These are phyloP conservation scores for Sicyos edulis DNA, from an alignment of 306 rosid species.

Conservation along the genomic window DNA sequence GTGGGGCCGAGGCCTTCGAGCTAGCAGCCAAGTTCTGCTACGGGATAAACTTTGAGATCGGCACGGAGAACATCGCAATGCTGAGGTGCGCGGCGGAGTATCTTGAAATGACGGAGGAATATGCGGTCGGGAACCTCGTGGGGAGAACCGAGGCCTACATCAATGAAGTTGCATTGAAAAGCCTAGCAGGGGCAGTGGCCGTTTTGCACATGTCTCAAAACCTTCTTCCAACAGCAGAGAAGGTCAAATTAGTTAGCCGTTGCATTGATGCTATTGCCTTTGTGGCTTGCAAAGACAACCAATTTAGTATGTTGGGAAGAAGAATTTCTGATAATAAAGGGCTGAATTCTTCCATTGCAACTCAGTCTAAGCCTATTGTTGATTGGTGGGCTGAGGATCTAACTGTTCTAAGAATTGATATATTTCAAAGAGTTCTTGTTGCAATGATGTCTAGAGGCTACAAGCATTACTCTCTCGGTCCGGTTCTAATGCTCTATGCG, in stretches of 20 bases:
- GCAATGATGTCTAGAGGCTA: constrained; percentile 98
- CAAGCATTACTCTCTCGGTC: constrained; percentile 75
- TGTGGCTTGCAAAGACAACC: constrained; percentile 70
- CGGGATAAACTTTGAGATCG: constrained; percentile 92
- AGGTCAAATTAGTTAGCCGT: constrained; percentile 55
- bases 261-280: constrained; percentile 84
- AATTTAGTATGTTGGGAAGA: constrained; percentile 32
- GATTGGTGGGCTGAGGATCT: constrained; percentile 99
- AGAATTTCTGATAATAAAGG: constrained; percentile 35
- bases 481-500: constrained; percentile 90
- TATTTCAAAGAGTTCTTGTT: constrained; percentile 76
- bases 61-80: constrained; percentile 59
- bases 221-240: constrained; percentile 70
- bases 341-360: constrained; percentile 35
- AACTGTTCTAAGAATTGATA: constrained; percentile 79
- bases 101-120: constrained; percentile 92
- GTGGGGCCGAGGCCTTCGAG: constrained; percentile 93
- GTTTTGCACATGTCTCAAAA: constrained; percentile 57
- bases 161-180: constrained; percentile 74
- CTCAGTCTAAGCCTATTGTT: constrained; percentile 48
- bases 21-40: no score
- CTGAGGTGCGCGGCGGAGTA: constrained; percentile 86
- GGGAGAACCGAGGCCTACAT: constrained; percentile 71
- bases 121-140: constrained; percentile 65
- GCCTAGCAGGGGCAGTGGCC: constrained; percentile 65